Base-by-base conservation (phyloP, 768 basidiomycete species). In the Lactarius vividus region DNA sequence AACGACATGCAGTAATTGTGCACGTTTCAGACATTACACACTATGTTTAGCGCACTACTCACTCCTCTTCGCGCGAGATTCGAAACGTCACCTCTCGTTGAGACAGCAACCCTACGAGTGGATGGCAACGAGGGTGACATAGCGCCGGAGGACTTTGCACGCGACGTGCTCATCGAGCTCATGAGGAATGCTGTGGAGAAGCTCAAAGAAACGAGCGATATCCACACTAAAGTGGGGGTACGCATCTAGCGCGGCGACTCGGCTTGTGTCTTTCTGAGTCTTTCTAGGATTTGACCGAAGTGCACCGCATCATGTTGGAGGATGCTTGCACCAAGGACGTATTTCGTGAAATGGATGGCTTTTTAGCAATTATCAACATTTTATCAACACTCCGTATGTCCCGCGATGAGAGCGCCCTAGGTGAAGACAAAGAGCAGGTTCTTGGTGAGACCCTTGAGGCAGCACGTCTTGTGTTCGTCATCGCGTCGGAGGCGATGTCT, bases 311-410 rank as follows among this genome's bases (percentile, higher is more conserved):
- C 28, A 81, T 93, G 80, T 78, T 81, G 18, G 85, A 91, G 73
- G 87, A 90, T 70, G 73, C 79, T 2, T 77, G 74, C 52, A 89
- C 89, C 13, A 89, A 88, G 74, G 86, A 88, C 63, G 85, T 88
- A 23, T 94, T 94, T 74, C 81, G 92, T 5, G 89, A 92, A 71
- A 79, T 89, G 71, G 92, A 94, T 67, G 92, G 92, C 0, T 93
- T 92, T 73, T 78, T 93, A 23, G 83, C 85, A 11, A 77, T 92
- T 37, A 85, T 92, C 77, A 89, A 85, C 70, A 81, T 89, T 35
- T 78, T 94, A 4, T 88, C 90, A 1, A 85, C 84, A 0, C 75
- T 89, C 0, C 74, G 81, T 60, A 77, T 78, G 29, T 67, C 70
- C 11, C 71, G 73, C 63, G 72, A 75, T 23, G 72, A 75, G 33